These are phyloP conservation scores for Boehmeria nivea DNA, from an alignment of 306 rosid species.

Conservation along the genomic window DNA sequence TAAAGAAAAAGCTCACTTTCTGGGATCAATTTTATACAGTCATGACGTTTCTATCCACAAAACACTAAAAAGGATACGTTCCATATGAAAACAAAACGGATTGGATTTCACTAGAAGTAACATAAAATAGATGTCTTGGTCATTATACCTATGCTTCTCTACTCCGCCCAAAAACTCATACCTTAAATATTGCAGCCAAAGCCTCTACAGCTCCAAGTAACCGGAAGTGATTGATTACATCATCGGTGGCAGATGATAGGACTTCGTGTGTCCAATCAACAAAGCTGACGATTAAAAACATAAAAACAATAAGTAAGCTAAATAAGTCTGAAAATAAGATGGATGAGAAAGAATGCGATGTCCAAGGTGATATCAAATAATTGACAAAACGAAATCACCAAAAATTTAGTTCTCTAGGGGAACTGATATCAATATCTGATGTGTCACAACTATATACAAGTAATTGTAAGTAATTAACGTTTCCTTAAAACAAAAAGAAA, in stretches of 20 bases:
- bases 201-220: conserved; percentile 79
- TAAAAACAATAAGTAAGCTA: conserved; percentile 25
- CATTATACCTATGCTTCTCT: too few species aligned
- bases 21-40: not conserved
- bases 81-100: not conserved
- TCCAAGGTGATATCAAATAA: not conserved
- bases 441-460: not conserved
- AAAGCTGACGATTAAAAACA: conserved; percentile 53
- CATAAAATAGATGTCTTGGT: too few species aligned
- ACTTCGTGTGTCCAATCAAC: conserved; percentile 77
- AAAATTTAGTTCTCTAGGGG: too few species aligned
- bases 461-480: not conserved
- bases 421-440: not conserved
- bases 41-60: not conserved
- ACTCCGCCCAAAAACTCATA: conserved; percentile 21
- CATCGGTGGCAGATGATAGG: conserved; percentile 57
- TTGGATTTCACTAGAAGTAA: too few species aligned
- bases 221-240: conserved; percentile 59
- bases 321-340: not conserved
- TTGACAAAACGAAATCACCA: too few species aligned
- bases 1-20: not conserved
- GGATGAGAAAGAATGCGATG: not conserved
- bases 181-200: conserved; percentile 88
- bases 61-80: not conserved
- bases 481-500: not conserved